phyloP scores from a whole-genome alignment of 768 basidiomycete genomes.

The Boletus rubescentipes region DNA sequence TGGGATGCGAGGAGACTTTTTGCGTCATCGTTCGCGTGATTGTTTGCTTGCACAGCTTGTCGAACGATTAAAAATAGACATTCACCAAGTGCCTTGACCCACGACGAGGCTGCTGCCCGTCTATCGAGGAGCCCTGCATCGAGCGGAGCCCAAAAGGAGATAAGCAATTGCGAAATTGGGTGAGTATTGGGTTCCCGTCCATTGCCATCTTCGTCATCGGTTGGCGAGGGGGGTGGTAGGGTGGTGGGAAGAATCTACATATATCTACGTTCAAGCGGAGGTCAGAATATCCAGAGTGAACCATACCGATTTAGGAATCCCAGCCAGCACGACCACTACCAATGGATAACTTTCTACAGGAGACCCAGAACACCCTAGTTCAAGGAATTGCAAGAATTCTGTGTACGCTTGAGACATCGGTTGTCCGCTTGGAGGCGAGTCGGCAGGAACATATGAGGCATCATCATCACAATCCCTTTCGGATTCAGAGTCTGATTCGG shows the following conservation, averaged over 20 bases:
- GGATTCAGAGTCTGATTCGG: constrained; percentile 13
- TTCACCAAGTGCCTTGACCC: constrained; percentile 74
- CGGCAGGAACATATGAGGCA: constrained; percentile 26
- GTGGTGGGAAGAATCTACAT: constrained; percentile 21
- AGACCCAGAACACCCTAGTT: constrained; percentile 75
- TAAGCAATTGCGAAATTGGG: constrained; percentile 56
- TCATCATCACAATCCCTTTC: constrained; percentile 36
- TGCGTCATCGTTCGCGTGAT: constrained; percentile 1
- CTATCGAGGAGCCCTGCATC: constrained; percentile 39
- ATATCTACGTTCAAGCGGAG: background rate
- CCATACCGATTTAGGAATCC: constrained; percentile 67
- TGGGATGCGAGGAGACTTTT: constrained; percentile 43
- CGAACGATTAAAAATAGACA: constrained; percentile 59
- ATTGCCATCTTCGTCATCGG: background rate
- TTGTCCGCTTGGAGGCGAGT: background rate
- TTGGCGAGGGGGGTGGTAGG: constrained; percentile 11
- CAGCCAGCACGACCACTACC: constrained; percentile 77
- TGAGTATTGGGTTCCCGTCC: background rate
- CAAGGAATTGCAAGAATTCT: constrained; percentile 79
- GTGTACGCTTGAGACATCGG: constrained; percentile 49
- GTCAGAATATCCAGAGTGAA: background rate
- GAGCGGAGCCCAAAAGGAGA: constrained; percentile 81
- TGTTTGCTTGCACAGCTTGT: constrained; percentile 8
- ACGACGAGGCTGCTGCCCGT: constrained; percentile 39
- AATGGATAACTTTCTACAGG: constrained; percentile 81